Percentiles rank a stretch among this genome's conserved stretches.
Evolutionary conservation across 208 protist genomes (phyloP).

Genomic region (Wallacemonas rigidus): DNA sequence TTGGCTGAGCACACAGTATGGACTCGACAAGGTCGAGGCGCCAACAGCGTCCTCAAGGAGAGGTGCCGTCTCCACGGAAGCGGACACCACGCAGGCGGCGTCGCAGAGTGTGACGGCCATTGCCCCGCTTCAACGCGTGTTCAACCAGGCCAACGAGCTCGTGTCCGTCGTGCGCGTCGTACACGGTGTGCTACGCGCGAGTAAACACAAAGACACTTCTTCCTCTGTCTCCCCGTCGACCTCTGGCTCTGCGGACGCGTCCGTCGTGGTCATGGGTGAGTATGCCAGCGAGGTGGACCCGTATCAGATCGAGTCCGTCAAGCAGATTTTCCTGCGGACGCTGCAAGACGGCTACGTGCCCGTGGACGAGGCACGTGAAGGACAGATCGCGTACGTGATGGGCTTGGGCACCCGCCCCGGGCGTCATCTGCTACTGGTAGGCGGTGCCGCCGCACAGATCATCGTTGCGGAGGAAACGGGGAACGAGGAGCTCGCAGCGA

Average conservation of each 20-base stretch:
- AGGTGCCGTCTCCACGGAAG: neutral
- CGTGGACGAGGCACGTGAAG: constrained; percentile 48
- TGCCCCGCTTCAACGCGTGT: constrained; percentile 58
- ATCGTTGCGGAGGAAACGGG: constrained; percentile 35
- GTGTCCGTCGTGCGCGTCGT: constrained; percentile 71
- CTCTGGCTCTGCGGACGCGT: neutral
- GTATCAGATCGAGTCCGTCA: constrained; percentile 48
- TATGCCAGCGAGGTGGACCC: constrained; percentile 69
- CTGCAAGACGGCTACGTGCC: constrained; percentile 50
- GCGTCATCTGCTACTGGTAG: constrained; percentile 64
- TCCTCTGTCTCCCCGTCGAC: neutral
- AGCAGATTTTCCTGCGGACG: constrained; percentile 50
- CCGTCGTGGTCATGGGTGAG: constrained; percentile 65
- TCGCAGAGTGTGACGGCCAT: constrained; percentile 37
- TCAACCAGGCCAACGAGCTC: constrained; percentile 34
- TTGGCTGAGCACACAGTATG: constrained; percentile 54
- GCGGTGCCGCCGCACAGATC: constrained; percentile 39
- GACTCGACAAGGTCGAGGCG: constrained; percentile 17
- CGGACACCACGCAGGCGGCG: neutral
- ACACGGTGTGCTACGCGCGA: constrained; percentile 43
- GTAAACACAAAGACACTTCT: neutral
- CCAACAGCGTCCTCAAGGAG: neutral
- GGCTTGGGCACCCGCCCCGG: constrained; percentile 48
- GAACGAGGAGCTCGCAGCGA: constrained; percentile 6
- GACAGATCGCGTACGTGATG: constrained; percentile 72